phyloP scores from a whole-genome alignment of 2,329 filamentous ascomycete species.

The Laburnicola sp. region DNA sequence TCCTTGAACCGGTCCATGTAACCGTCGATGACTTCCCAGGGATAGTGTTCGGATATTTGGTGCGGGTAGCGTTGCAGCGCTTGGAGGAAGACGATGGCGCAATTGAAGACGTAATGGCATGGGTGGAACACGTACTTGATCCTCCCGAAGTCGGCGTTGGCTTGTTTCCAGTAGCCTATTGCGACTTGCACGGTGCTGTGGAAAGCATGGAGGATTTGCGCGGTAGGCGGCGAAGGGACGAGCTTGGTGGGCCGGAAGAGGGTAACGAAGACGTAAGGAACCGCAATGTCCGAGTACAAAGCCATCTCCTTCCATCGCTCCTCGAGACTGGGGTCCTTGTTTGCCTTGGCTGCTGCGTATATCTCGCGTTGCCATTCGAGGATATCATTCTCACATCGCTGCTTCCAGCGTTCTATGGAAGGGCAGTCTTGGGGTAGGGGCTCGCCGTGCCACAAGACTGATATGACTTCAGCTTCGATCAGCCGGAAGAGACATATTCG shows the following conservation, averaged over 20 bases:
- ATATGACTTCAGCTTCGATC: slow-evolving; percentile 41
- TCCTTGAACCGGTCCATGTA: slow-evolving; percentile 38
- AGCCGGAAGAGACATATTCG: slow-evolving; percentile 41
- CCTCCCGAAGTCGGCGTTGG: slow-evolving; percentile 37
- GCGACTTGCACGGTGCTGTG: slow-evolving; percentile 38
- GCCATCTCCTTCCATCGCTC: slow-evolving; percentile 42
- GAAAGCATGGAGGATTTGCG: slow-evolving; percentile 34
- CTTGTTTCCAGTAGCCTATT: slow-evolving; percentile 38
- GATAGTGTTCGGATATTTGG: slow-evolving; percentile 33
- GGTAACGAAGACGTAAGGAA: slow-evolving; percentile 36
- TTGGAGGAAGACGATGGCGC: slow-evolving; percentile 38
- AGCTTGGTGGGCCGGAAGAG: slow-evolving; percentile 36
- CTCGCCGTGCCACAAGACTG: slow-evolving; percentile 39
- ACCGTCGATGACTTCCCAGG: slow-evolving; percentile 31
- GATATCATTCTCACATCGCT: slow-evolving; percentile 30
- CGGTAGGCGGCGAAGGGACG: slow-evolving; percentile 30
- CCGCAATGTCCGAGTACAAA: slow-evolving; percentile 39
- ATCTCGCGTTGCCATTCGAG: slow-evolving; percentile 38
- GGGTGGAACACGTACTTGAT: slow-evolving; percentile 47
- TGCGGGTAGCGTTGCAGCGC: slow-evolving; percentile 36
- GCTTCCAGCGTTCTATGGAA: slow-evolving; percentile 36
- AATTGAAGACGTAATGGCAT: slow-evolving; percentile 42
- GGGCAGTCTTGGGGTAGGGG: slow-evolving; percentile 30
- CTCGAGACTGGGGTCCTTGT: slow-evolving; percentile 29
- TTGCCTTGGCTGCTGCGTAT: slow-evolving; percentile 30